Conservation (phyloP, 495 filamentous ascomycete genomes). For the Penicillium subrubescens region DNA sequence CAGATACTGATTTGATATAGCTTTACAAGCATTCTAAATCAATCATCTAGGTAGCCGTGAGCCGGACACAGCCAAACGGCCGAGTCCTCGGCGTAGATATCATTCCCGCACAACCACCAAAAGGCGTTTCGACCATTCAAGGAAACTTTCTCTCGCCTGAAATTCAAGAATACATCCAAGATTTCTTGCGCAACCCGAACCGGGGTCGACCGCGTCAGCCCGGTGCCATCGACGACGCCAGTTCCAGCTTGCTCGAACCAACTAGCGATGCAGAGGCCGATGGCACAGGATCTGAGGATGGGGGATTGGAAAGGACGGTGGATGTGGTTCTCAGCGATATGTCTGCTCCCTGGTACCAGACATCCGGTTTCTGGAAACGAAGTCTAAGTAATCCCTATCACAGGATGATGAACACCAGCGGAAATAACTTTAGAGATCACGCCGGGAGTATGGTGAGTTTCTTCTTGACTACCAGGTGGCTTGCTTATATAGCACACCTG, state of each 20-base stretch:
- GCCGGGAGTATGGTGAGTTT: constrained; percentile 81
- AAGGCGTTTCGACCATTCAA: constrained; percentile 88
- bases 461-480: not conserved
- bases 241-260: constrained; percentile 17
- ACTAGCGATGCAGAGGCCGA: not conserved
- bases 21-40: not conserved
- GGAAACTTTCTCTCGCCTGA: constrained; percentile 78
- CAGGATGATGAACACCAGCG: constrained; percentile 99
- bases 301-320: constrained; percentile 57
- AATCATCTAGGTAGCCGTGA: constrained; percentile 70
- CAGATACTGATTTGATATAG: not conserved
- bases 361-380: constrained; percentile 73
- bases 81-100: constrained; percentile 89
- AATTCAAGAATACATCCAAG: constrained; percentile 73
- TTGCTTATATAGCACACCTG: not conserved
- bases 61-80: constrained; percentile 72
- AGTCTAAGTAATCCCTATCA: constrained; percentile 88
- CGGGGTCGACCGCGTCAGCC: constrained; percentile 53
- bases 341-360: constrained; percentile 91
- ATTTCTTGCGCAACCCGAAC: constrained; percentile 68
- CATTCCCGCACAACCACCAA: constrained; percentile 86
- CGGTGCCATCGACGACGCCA: constrained; percentile 10
- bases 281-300: not conserved
- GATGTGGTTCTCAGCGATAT: constrained; percentile 98
- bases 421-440: constrained; percentile 83